Evolutionary conservation across 2,329 filamentous ascomycete species (phyloP).

Genomic region (Daldinia sp.): DNA sequence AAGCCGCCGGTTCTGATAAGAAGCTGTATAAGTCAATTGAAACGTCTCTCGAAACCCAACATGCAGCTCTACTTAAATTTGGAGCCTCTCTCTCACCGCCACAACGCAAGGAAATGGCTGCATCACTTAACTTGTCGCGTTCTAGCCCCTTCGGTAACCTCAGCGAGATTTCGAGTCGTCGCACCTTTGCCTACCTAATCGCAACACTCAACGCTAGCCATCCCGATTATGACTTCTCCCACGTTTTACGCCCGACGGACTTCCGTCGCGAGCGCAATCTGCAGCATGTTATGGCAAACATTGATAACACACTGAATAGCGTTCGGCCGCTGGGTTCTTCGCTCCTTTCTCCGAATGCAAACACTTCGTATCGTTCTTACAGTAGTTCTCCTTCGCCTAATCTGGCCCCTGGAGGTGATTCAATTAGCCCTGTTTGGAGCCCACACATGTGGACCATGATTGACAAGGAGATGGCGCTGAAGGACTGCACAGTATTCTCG

Average conservation of each 20-base stretch:
- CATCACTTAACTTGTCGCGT: conserved; percentile 79
- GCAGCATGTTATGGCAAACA: conserved; percentile 83
- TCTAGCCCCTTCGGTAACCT: conserved; percentile 93
- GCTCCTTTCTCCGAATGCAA: conserved; percentile 53
- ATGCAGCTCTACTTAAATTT: conserved; percentile 87
- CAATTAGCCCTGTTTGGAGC: conserved; percentile 76
- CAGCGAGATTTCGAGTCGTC: conserved; percentile 86
- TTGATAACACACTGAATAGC: conserved; percentile 90
- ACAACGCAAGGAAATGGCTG: conserved; percentile 76
- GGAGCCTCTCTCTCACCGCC: conserved; percentile 90
- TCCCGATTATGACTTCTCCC: conserved; percentile 96
- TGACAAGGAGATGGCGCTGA: conserved; percentile 93
- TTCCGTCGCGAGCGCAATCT: conserved; percentile 88
- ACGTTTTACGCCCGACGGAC: conserved; percentile 87
- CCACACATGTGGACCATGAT: conserved; percentile 92
- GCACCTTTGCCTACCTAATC: conserved; percentile 95
- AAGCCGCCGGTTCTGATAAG: conserved; percentile 94
- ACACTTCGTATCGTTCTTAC: conserved; percentile 56
- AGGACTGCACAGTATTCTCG: conserved; percentile 88
- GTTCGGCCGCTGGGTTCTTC: conserved; percentile 73
- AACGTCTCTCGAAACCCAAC: conserved; percentile 88
- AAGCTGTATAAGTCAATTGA: conserved; percentile 98
- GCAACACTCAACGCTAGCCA: conserved; percentile 97
- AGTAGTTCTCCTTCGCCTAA: conserved; percentile 54
- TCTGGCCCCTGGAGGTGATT: conserved; percentile 56